Evolutionary conservation across 768 basidiomycete genomes (phyloP).

Genomic region (Steccherinum ochraceum): DNA sequence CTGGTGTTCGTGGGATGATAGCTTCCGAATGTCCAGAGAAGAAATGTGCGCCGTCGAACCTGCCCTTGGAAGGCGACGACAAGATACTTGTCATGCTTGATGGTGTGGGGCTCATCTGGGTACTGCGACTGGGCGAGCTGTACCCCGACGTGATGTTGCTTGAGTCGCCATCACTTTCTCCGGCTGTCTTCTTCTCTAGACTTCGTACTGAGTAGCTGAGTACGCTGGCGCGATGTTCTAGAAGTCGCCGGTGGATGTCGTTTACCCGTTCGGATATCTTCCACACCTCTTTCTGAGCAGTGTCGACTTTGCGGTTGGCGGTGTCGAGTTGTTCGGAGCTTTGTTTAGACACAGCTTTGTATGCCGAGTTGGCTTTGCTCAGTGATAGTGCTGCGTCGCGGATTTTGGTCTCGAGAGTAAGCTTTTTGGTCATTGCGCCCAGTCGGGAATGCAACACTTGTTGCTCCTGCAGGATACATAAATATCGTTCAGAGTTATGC

Average conservation of each 20-base stretch:
- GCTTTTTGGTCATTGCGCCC: conserved; percentile 62
- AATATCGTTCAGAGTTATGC: not conserved
- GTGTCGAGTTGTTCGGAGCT: conserved; percentile 65
- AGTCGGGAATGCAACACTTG: conserved; percentile 61
- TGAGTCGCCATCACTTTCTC: conserved; percentile 26
- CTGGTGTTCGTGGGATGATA: conserved; percentile 41
- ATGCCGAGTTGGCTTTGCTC: conserved; percentile 53
- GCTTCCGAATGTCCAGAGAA: conserved; percentile 78
- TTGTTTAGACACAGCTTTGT: conserved; percentile 56
- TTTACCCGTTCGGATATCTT: conserved; percentile 57
- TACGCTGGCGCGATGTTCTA: conserved; percentile 82
- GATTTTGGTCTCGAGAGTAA: conserved; percentile 79
- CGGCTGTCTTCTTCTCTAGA: conserved; percentile 49
- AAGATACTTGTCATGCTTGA: conserved; percentile 38
- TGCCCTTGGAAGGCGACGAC: conserved; percentile 39
- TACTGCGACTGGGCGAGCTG: conserved; percentile 44
- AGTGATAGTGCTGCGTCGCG: conserved; percentile 81
- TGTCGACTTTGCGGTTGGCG: conserved; percentile 68
- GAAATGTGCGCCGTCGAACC: conserved; percentile 79
- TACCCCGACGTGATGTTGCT: conserved; percentile 39
- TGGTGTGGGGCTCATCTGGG: conserved; percentile 42
- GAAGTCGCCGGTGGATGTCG: conserved; percentile 56
- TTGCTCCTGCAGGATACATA: conserved; percentile 59
- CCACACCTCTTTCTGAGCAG: conserved; percentile 66
- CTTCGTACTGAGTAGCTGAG: conserved; percentile 64